Conservation (phyloP, 306 rosid genomes). For the Prunus davidiana region DNA sequence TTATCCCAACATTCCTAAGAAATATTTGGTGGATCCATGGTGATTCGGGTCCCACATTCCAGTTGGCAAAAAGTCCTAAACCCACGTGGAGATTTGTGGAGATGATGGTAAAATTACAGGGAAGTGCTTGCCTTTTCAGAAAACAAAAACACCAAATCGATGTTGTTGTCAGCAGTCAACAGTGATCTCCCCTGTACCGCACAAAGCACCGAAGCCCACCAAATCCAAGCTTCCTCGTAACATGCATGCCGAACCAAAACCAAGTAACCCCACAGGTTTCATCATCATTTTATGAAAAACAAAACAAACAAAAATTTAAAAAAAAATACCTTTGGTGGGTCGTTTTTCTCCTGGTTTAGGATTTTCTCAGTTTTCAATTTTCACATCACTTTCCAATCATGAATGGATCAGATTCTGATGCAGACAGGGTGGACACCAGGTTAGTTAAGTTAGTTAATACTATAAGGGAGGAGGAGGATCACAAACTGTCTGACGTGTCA, state of each 20-base stretch:
- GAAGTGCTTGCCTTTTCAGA: not conserved
- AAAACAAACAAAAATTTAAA: not conserved
- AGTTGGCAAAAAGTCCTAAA: not conserved
- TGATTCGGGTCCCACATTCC: not conserved
- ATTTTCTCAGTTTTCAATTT: not conserved
- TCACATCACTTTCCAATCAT: slow-evolving; percentile 26
- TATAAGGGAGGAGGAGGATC: not conserved
- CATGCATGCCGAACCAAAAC: not conserved
- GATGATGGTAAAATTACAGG: not conserved
- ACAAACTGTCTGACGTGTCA: slow-evolving; percentile 14
- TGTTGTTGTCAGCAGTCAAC: not conserved
- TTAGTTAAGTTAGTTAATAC: not conserved
- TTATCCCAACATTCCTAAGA: too few species aligned
- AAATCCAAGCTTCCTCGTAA: not conserved
- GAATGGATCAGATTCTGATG: slow-evolving; percentile 32
- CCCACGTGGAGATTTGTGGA: not conserved
- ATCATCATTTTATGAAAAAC: not conserved
- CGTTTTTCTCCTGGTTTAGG: too few species aligned
- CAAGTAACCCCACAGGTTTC: not conserved
- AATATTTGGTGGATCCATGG: not conserved
- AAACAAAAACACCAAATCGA: not conserved
- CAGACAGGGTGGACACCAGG: slow-evolving; percentile 14
- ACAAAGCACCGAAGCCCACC: not conserved
- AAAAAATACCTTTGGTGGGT: not conserved
- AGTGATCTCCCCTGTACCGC: too few species aligned